Percentiles rank a stretch among this genome's conserved stretches.
Conservation (phyloP, 2,329 filamentous ascomycete genomes). For the Verticillium nubilum region DNA sequence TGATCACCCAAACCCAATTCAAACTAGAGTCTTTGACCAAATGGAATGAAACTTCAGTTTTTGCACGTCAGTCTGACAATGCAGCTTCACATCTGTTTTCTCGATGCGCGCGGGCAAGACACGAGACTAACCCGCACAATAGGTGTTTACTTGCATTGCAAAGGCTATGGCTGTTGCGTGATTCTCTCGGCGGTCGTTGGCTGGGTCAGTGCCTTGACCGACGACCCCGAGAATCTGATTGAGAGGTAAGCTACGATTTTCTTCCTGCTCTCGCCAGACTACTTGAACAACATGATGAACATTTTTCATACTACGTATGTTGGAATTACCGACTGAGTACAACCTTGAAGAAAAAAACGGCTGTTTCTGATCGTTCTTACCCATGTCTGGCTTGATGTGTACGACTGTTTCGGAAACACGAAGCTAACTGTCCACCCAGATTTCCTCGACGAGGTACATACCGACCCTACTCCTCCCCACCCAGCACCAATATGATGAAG, state of each 20-base stretch:
- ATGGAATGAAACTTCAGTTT: conserved; percentile 76
- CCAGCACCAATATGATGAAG: conserved; percentile 62
- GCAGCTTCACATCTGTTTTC: conserved; percentile 9
- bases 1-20: conserved; percentile 76
- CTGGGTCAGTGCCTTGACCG: not conserved
- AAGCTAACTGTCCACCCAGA: conserved; percentile 25
- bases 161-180: not conserved
- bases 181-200: not conserved
- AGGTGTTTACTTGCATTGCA: conserved; percentile 1
- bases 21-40: conserved; percentile 98
- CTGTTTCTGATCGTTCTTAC: conserved; percentile 66
- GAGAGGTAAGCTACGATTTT: conserved; percentile 2
- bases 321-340: conserved; percentile 95
- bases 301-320: conserved; percentile 63
- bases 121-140: conserved; percentile 3
- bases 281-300: conserved; percentile 45
- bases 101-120: conserved; percentile 4
- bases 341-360: conserved; percentile 79
- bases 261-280: not conserved
- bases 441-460: conserved; percentile 16
- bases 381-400: conserved; percentile 6
- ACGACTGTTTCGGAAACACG: not conserved
- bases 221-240: not conserved
- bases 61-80: conserved; percentile 87
- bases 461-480: conserved; percentile 8